Base-by-base conservation (phyloP, 371 early-diverging fungal species). In the Blastocladiella emersonii region DNA sequence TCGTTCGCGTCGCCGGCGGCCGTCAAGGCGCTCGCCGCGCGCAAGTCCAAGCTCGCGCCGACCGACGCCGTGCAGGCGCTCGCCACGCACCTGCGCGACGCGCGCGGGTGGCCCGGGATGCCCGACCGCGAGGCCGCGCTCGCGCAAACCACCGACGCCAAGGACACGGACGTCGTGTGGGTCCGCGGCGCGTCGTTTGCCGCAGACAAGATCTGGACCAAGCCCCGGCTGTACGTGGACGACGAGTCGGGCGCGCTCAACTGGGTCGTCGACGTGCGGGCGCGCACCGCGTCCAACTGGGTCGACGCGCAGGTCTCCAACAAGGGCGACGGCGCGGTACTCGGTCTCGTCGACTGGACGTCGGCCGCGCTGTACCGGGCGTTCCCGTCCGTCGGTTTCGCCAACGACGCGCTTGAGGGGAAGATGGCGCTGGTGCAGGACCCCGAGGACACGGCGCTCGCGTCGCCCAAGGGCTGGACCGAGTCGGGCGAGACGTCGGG, bases 391-490 rank as follows among this genome's bases (percentile, higher is more conserved):
- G 41, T 59, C 32, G 59, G 59, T 27, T 59, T 59, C 37, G 75
- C 74, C 55, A 89, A 89, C 65, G 92, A 93, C 70, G 95, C 97
- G 21, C 69, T 72, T 1, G 85, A 82, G 10, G 84, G 89, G 30
- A 65, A 74, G 17, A 81, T 89, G 35, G 68, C 73, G 48, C 53
- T 88, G 17, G 72, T 92, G 15, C 71, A 70, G 57, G 77, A 92
- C 66, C 95, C 97, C 0, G 77, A 85, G 43, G 79, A 91, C 67
- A 60, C 61, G 1, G 66, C 74, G 21, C 15, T 15, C 13, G 91
- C 94, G 7, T 84, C 85, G 15, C 93, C 91, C 17, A 68, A 76
- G 61, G 90, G 92, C n/a, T 89, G 90, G 91, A 10, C 21, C 3
- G 37, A 8, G 30, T 3, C 35, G 6, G 37, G 37, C 2, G 25